These are phyloP conservation scores for Eimeria praecox DNA, from an alignment of 169 alveolate genomes.

Conservation along the genomic window DNA sequence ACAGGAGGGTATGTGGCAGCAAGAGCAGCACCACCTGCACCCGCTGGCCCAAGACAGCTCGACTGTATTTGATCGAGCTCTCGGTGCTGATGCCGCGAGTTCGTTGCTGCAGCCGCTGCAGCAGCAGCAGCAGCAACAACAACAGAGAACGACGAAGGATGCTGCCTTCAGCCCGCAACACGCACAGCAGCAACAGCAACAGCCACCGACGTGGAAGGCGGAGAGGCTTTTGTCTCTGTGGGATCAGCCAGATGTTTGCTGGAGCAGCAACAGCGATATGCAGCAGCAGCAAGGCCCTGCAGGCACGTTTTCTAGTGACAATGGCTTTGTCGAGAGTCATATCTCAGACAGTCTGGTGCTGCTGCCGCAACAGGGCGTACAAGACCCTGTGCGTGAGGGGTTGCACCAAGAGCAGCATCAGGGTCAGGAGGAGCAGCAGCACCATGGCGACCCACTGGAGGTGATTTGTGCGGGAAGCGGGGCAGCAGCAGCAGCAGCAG, in stretches of 20 bases:
- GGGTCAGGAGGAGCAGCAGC: slow-evolving; percentile 37
- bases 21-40: slow-evolving; percentile 52
- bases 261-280: slow-evolving; percentile 60
- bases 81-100: slow-evolving; percentile 25
- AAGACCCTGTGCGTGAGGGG: background rate
- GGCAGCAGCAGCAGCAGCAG: slow-evolving; percentile 38
- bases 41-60: slow-evolving; percentile 44
- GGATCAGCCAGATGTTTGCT: slow-evolving; percentile 64
- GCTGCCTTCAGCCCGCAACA: slow-evolving; percentile 22
- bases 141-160: slow-evolving; percentile 47
- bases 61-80: slow-evolving; percentile 9
- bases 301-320: background rate
- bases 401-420: slow-evolving; percentile 34
- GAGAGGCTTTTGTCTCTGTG: slow-evolving; percentile 48
- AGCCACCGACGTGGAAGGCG: slow-evolving; percentile 23
- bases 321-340: slow-evolving; percentile 44
- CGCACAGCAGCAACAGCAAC: slow-evolving; percentile 61
- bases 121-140: slow-evolving; percentile 52
- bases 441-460: background rate
- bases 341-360: slow-evolving; percentile 44
- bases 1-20: slow-evolving; percentile 60
- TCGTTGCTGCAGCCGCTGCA: slow-evolving; percentile 59
- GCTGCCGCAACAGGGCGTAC: slow-evolving; percentile 55
- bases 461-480: slow-evolving; percentile 5
- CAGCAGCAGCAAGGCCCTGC: slow-evolving; percentile 34